Conservation (phyloP, 441 rosid genomes). For the Euphorbia corollata region DNA sequence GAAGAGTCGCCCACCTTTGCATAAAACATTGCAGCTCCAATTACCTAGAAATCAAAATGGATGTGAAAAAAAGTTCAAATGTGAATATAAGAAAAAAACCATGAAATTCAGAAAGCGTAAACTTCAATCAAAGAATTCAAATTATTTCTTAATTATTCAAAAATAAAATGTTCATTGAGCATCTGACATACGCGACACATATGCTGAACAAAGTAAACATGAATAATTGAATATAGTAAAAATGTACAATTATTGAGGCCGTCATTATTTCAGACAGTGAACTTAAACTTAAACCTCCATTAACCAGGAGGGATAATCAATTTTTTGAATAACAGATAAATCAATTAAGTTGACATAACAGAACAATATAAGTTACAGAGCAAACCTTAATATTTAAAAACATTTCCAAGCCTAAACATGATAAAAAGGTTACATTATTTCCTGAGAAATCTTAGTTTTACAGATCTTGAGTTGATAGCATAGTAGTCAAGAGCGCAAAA, state of each 20-base stretch:
- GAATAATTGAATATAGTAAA: background rate
- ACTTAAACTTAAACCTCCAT: background rate
- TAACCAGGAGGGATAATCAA: constrained; percentile 5
- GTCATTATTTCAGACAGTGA: constrained; percentile 1
- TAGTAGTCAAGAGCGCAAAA: no score
- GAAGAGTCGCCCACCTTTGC: constrained; percentile 85
- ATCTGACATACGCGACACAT: background rate
- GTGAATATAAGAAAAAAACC: constrained; percentile 1
- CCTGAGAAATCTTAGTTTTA: background rate
- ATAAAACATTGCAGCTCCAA: constrained; percentile 99
- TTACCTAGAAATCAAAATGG: constrained; percentile 43
- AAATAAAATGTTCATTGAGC: background rate
- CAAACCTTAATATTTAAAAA: background rate
- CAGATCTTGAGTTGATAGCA: background rate
- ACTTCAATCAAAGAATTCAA: constrained; percentile 1
- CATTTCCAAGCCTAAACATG: background rate
- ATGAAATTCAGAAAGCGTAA: background rate
- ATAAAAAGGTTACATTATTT: background rate
- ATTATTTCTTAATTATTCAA: background rate
- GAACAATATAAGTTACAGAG: background rate
- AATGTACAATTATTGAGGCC: background rate
- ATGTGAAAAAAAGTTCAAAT: constrained; percentile 11
- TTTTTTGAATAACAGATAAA: background rate
- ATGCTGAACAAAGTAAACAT: constrained; percentile 4
- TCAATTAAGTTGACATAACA: constrained; percentile 1